These are phyloP conservation scores for Chrysophaeum taylorii DNA, from an alignment of 352 stramenopile species.

Conservation along the genomic window DNA sequence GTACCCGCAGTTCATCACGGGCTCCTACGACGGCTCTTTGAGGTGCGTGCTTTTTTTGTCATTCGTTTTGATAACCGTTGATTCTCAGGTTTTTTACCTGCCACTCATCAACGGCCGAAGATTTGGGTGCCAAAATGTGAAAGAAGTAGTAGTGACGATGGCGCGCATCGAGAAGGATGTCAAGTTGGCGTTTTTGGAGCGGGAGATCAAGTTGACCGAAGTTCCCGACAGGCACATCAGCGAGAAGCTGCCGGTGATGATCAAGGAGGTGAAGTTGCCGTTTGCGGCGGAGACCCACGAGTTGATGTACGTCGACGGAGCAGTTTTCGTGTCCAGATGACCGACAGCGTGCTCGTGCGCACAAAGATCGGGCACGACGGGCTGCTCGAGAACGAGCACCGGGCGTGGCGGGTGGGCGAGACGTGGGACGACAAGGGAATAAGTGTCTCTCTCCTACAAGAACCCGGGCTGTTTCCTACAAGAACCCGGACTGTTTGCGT, in stretches of 20 bases:
- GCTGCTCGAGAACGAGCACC: not conserved
- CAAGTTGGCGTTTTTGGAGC: too few species aligned
- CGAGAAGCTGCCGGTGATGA: not conserved
- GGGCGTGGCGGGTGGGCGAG: not conserved
- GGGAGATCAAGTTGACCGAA: not conserved
- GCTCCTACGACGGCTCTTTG: conserved; percentile 61
- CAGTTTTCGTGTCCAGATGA: not conserved
- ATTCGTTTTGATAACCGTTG: conserved; percentile 22
- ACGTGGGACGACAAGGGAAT: not conserved
- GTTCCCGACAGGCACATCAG: not conserved
- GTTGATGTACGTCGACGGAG: not conserved
- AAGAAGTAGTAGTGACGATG: too few species aligned
- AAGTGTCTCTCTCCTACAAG: not conserved
- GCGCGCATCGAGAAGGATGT: too few species aligned
- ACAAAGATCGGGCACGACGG: not conserved
- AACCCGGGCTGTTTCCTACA: not conserved
- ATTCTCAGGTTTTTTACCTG: too few species aligned
- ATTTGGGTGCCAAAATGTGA: too few species aligned
- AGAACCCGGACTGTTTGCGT: not conserved
- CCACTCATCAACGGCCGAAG: too few species aligned
- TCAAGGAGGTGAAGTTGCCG: not conserved
- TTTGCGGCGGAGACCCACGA: not conserved
- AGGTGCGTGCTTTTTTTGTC: conserved; percentile 54
- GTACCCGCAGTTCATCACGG: conserved; percentile 61
- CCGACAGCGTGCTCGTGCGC: not conserved